A percentile compares a stretch with the other conserved stretches of the same genome.
These are phyloP conservation scores for Hygrocybe punicea DNA, from an alignment of 768 basidiomycete species.

Conservation along the genomic window DNA sequence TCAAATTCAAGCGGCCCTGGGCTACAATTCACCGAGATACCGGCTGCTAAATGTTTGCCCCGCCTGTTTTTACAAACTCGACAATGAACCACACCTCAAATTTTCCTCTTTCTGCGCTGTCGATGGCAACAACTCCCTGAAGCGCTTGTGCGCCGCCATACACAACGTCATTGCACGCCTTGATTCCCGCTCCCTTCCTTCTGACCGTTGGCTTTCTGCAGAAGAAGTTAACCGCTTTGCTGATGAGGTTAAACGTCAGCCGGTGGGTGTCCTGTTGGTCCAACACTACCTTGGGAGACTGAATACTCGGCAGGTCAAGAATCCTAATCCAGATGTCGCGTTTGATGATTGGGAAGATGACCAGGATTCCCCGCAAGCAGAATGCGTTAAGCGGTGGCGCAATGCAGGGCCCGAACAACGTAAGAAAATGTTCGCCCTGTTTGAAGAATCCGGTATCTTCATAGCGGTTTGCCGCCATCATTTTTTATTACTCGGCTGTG, in stretches of 20 bases:
- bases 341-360: constrained; percentile 6
- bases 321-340: neutral
- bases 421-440: constrained; percentile 24
- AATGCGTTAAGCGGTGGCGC: constrained; percentile 13
- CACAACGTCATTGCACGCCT: constrained; percentile 2
- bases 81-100: neutral
- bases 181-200: constrained; percentile 6
- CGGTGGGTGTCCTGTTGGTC: neutral
- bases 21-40: constrained; percentile 22
- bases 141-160: constrained; percentile 5
- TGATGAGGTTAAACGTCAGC: constrained; percentile 12
- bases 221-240: constrained; percentile 16
- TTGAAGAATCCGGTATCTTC: constrained; percentile 30
- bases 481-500: neutral
- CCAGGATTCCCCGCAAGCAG: constrained; percentile 11
- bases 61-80: constrained; percentile 24
- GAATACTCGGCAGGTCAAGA: neutral
- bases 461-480: constrained; percentile 26
- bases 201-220: constrained; percentile 9
- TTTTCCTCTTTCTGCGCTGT: neutral
- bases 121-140: neutral
- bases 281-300: neutral
- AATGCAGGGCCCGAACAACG: constrained; percentile 15
- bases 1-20: constrained; percentile 20
- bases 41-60: constrained; percentile 26